Base-by-base conservation (phyloP, 2,329 filamentous ascomycete genomes). In the Verticillium klebahnii region DNA sequence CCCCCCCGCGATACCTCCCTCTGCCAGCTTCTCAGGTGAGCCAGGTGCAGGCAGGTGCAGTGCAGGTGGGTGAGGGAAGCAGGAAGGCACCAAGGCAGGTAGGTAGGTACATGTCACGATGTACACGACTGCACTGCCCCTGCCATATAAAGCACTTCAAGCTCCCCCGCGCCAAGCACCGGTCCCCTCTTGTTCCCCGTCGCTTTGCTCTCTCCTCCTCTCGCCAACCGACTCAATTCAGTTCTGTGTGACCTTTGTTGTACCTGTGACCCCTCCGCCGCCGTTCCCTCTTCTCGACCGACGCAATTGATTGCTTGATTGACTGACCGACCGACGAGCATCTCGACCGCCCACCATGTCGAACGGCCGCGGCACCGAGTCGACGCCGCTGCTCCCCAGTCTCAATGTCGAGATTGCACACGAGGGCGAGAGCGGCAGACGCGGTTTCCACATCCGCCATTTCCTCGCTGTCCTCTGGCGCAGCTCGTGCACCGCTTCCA, bases 341-440 rank as follows among this genome's bases (percentile, higher is more conserved):
- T n/a, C 19, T 23, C n/a, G 15, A 25, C 45, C 45, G 45, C 45
- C 45, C 45, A 52, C 11, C 45, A 52, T 52, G 45, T 52, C 45
- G 8, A 52, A 52, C 45, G 45, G 45, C 45, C 45, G 45, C 45
- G 45, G 45, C 8, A 25, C 45, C 56, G 68, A 66, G 50, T 64
- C 67, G 56, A 71, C 71, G 63, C 71, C 71, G 65, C 71, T 73
- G 60, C 71, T 73, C 32, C 69, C 69, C 8, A 68, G 25, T 64
- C 61, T 65, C 60, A 31, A 61, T 60, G 50, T 55, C 55, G 14
- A 63, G 59, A 56, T 57, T 59, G 60, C 60, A 17, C 59, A 73
- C 52, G 78, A 80, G 32, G 80, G 80, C 55, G 78, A 82, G 68
- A 80, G 77, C 62, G 79, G 78, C 2, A 71, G 80, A 57, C 71